Percentiles rank a stretch among this genome's conserved stretches.
phyloP scores from a whole-genome alignment of 148 eudicot species.

The Rhododendron simsii region DNA sequence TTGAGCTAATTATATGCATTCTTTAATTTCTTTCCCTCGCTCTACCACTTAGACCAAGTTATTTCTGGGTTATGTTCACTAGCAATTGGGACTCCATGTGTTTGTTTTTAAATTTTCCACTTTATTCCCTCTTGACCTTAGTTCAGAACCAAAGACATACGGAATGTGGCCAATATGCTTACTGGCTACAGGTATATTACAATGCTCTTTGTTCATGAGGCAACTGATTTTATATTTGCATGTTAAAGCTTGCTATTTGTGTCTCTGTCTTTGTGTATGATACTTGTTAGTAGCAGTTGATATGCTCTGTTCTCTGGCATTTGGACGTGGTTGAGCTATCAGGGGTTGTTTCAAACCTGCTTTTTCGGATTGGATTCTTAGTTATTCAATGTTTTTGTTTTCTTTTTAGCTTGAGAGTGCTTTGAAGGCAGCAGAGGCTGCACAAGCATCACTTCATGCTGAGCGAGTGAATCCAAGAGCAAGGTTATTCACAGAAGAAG shows the following conservation, averaged over 20 bases:
- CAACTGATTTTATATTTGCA: neutral
- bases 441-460: constrained; percentile 63
- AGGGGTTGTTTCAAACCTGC: neutral
- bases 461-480: constrained; percentile 68
- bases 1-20: neutral
- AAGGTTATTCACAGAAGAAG: constrained; percentile 67
- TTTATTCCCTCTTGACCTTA: neutral
- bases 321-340: neutral
- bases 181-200: neutral
- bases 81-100: neutral
- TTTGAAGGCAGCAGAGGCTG: constrained; percentile 63
- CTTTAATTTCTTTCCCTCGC: neutral
- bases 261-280: neutral
- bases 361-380: neutral
- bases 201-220: neutral
- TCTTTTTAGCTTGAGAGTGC: constrained; percentile 61
- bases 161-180: neutral
- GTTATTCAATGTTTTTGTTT: neutral
- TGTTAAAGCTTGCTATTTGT: neutral
- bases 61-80: neutral
- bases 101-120: neutral
- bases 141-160: neutral
- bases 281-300: neutral
- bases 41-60: neutral
- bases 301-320: neutral